A percentile compares a stretch with the other conserved stretches of the same genome.
phyloP scores from a whole-genome alignment of 1,284 basidiomycete genomes.

The Moesziomyces globuligerus region DNA sequence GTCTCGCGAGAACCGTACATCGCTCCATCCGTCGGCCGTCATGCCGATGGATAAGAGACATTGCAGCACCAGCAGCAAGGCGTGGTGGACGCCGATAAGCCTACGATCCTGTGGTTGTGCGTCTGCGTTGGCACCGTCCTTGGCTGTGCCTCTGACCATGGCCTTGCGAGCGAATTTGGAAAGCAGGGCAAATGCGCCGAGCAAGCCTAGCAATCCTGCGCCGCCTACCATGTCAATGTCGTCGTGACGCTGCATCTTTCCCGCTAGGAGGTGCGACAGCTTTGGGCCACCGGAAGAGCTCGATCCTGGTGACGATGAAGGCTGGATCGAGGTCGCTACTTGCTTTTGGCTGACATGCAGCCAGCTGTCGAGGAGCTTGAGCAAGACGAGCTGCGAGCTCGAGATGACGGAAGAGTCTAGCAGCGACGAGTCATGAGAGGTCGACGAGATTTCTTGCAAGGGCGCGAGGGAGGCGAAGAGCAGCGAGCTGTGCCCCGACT shows the following conservation, averaged over 20 bases:
- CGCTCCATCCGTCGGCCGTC: slow-evolving; percentile 38
- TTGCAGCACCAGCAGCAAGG: slow-evolving; percentile 41
- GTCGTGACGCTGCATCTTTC: neutral
- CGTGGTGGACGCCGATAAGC: slow-evolving; percentile 43
- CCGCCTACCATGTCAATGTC: neutral
- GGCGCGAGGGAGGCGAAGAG: slow-evolving; percentile 28
- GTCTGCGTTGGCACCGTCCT: slow-evolving; percentile 12
- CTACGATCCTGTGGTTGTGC: slow-evolving; percentile 36
- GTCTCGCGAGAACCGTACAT: neutral
- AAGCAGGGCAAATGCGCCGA: slow-evolving; percentile 23
- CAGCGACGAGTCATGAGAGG: neutral
- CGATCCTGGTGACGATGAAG: neutral
- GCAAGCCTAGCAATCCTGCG: slow-evolving; percentile 16
- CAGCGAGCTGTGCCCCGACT: slow-evolving; percentile 17
- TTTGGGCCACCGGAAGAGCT: neutral
- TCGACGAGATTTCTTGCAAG: slow-evolving; percentile 12
- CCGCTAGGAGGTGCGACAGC: neutral
- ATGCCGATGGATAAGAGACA: slow-evolving; percentile 44
- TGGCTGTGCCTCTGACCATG: slow-evolving; percentile 32
- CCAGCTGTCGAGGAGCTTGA: slow-evolving; percentile 52
- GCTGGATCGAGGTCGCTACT: neutral
- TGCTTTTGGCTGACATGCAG: slow-evolving; percentile 31
- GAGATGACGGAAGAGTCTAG: slow-evolving; percentile 27
- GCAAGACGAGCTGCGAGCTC: slow-evolving; percentile 41
- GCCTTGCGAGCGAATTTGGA: slow-evolving; percentile 35